Evolutionary conservation across 2,329 filamentous ascomycete species (phyloP), one percentile per base, ranked within the genome.

Genomic region (Alternaria metachromatica): DNA sequence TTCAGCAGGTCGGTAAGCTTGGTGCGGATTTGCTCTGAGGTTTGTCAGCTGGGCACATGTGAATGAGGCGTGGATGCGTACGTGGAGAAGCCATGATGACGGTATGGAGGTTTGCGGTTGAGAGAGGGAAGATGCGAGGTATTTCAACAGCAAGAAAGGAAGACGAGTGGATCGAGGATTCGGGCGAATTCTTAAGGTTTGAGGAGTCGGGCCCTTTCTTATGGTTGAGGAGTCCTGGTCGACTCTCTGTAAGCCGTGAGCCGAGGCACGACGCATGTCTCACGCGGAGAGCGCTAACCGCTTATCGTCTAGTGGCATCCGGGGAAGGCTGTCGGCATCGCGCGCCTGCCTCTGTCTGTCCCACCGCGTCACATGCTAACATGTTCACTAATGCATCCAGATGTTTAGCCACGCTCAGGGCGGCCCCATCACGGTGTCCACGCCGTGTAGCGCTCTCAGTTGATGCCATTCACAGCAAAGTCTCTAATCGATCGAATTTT

Each of bases 1-100:
- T 93, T 92, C 84, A 99, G 92, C 70, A 98, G 92, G 88, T 98
- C 95, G 74, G 96, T 99, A 76, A 94, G 86, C 72, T 92, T 90
- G 58, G 96, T 99, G 78, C 92, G 92, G 82, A 99, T 91, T 86
- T 92, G 87, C 85, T 96, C 92, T 95, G 81, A 21, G 51, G 50
- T 15, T 50, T 56, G 69, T 73, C 65, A 78, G 80, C 66, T 72
- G 53, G 30, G 30, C 56, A 60, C 70, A 73, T 65, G 66, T 68
- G 62, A 58, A 41, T 51, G 55, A 59, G 45, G n/a, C 12, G 46
- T 25, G 28, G 15, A 60, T 54, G 59, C 91, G 80, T 89, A 94
- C 92, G 92, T 82, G 92, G 90, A 82, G 92, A 93, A 70, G 92
- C 90, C 92, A 94, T 94, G 75, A 60, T 78, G 80, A 58, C 46